phyloP scores from a whole-genome alignment of 257 asterid species.

The Lycium barbarum region DNA sequence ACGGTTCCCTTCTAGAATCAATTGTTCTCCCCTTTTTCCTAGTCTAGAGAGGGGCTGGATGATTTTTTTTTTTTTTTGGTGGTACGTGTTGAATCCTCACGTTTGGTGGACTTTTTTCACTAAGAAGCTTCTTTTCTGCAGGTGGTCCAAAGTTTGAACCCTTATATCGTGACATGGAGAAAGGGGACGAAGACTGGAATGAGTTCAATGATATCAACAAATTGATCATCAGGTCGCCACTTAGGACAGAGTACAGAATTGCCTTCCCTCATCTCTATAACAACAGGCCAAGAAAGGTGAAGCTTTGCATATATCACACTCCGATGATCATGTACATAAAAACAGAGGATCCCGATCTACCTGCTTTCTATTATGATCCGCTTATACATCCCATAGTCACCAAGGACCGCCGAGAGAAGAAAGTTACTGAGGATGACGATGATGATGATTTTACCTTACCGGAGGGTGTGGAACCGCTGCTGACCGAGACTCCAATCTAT shows the following conservation, averaged over 20 bases:
- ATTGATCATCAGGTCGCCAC: conserved; percentile 95
- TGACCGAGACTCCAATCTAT: conserved; percentile 66
- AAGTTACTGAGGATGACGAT: conserved; percentile 73
- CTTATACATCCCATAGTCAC: conserved; percentile 91
- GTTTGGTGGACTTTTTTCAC: not conserved
- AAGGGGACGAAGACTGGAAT: conserved; percentile 99
- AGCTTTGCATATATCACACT: conserved; percentile 87
- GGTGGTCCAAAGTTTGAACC: conserved; percentile 99
- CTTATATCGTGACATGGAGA: conserved; percentile 98
- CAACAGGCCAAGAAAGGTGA: conserved; percentile 94
- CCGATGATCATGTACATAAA: conserved; percentile 98
- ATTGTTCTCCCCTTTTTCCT: not conserved
- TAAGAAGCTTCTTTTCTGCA: conserved; percentile 40
- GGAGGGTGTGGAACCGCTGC: conserved; percentile 86
- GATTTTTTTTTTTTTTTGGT: not conserved
- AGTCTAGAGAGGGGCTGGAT: not conserved
- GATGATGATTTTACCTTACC: conserved; percentile 89
- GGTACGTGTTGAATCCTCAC: not conserved
- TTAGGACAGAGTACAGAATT: conserved; percentile 96
- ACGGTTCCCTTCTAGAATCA: not conserved
- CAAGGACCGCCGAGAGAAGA: conserved; percentile 83
- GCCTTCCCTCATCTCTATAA: conserved; percentile 97
- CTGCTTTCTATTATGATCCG: conserved; percentile 97
- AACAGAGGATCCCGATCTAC: conserved; percentile 98
- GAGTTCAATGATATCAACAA: conserved; percentile 97